Base-by-base conservation (phyloP, 2,329 filamentous ascomycete species). In the Neofusicoccum parvum region DNA sequence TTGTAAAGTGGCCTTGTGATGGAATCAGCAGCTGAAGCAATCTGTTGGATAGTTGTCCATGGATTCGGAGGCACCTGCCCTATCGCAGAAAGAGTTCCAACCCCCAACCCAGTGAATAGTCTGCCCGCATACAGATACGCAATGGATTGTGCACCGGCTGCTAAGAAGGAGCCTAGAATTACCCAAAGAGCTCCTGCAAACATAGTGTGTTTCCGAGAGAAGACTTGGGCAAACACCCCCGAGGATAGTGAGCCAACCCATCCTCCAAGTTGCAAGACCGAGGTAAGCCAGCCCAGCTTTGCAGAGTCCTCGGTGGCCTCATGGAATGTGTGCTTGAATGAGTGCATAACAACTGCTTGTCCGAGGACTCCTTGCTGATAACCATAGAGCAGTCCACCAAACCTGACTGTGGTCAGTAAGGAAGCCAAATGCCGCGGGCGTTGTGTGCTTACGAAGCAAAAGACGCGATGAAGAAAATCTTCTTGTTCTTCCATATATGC, bases 331-430 rank as follows among this genome's bases (percentile, higher is more conserved):
- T 79, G 72, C 10, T 74, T 79, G 73, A 86, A 86, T 10, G 80
- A 77, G 9, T 75, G 75, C 83, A 86, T 86, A 69, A 84, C 82
- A 2, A 86, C 76, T 12, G 82, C 83, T 68, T 85, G 82, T 37
- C 83, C 82, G 3, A 86, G 74, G 1, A 86, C 82, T 58, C 83
- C 84, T 69, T 86, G 84, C 65, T 86, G 83, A 69, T 84, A 85
- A 62, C 83, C 83, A 79, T 83, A 85, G 66, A 82, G 80, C 53
- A 85, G 81, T 23, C 83, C 82, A 66, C 82, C 82, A 23, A 84
- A 79, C n/a, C 81, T 83, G 45, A 14, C 4, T 14, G 14, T 10
- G 36, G 56, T 60, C 5, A 27, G 43, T 62, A 36, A 32, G 65
- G 17, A 32, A 53, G 34, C 14, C 6, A 23, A 17, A 27, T 32